Base-by-base conservation (phyloP, 192 early-diverging fungal species). In the Linnemannia schmuckeri region DNA sequence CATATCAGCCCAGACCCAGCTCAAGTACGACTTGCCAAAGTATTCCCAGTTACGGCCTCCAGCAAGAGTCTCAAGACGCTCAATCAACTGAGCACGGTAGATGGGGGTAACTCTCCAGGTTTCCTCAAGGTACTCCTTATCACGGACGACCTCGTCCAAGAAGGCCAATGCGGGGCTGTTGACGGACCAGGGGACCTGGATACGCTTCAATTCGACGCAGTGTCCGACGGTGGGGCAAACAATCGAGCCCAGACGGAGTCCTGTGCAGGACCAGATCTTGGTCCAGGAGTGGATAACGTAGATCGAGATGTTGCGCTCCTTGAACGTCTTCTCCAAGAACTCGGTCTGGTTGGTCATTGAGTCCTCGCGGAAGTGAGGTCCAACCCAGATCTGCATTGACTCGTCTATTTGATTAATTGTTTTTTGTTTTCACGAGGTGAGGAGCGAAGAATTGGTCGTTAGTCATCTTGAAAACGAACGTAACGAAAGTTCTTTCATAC, bases 371-470 rank as follows among this genome's bases (percentile, higher is more conserved):
- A 96, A 97, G 66, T 94, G 82, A 44, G 92, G 80, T 69, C 96
- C 96, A 78, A 95, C 94, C 97, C 97, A 97, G n/a, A 95, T 95
- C 90, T 97, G 97, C 97, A 97, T 97, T 0, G 97, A 97, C 89
- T 97, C 97, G 85, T 97, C 94, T 93, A 81, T 76, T 46, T 40
- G 12, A 54, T 2, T 3, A 37, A 37, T 37, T 37, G 18, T 49
- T 15, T 17, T 49, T 49, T 49, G 44, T 49, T 49, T 49, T 73
- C 35, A 33, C 35, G 57, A 33, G 10, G 38, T 42, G 24, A 22
- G n/a, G 27, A 70, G 27, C 54, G 6, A 46, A 10, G n/a, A 44
- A 24, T 8, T 44, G 9, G 40, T 33, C 37, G 52, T 24, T 42
- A 24, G 20, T 42, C 55, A 37, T 54, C 72, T 33, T 49, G 40